Base-by-base conservation (phyloP, 495 filamentous ascomycete genomes). In the Penicillium canariense region DNA sequence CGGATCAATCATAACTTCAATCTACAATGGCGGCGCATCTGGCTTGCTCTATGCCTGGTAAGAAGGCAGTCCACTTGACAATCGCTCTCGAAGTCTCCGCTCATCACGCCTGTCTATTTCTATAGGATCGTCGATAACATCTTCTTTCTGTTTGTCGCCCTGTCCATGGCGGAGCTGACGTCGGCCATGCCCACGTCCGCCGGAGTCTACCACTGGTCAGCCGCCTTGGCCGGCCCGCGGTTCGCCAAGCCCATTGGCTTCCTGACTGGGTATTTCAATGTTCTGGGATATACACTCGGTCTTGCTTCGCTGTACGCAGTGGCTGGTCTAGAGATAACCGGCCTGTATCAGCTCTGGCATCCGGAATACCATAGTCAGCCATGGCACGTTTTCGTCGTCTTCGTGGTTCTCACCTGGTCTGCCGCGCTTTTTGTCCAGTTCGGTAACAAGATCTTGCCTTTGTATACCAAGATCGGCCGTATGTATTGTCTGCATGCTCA, bases 111-210 rank as follows among this genome's bases (percentile, higher is more conserved):
- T 27, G 30, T 27, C 15, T 17, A 26, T 23, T 8, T 14, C 17
- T 15, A 18, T 26, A 54, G 51, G 51, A 47, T 54, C 23, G 51
- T 54, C 11, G 51, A 54, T 54, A 54, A 54, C 31, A 46, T 54
- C 42, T 47, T 54, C 15, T 54, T 54, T 23, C 51, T 54, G 20
- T 54, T 54, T 27, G 26, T 54, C 7, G 42, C 51, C 5, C 34
- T 54, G 12, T 54, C 51, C 22, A 47, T 54, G 51, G 51, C 51
- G 7, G 51, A 54, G 31, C 38, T 54, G 42, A 47, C 51, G 14
- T 54, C 51, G 30, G 51, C 51, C 18, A 54, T 54, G 51, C 51
- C 42, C 11, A 54, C 51, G 26, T 43, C 51, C 23, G 51, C 51
- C n/a, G 51, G 51, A 2, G 51, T 54, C 2, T 54, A 54, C 25